Evolutionary conservation across 2,329 filamentous ascomycete genomes (phyloP).

Genomic region (Colletotrichum cereale): DNA sequence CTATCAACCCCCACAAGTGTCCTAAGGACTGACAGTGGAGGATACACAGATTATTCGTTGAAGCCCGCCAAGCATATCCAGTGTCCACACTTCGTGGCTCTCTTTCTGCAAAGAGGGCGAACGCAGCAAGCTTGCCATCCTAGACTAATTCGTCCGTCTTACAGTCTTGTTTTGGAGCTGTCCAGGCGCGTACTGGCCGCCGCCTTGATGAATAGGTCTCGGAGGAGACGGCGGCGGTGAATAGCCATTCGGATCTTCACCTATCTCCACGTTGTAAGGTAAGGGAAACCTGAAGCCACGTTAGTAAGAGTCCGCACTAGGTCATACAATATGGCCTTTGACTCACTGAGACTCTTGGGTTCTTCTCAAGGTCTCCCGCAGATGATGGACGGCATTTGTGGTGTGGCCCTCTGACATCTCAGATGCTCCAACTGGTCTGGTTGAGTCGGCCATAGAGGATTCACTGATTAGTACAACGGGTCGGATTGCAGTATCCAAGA

Average conservation of each 20-base stretch:
- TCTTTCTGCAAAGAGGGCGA: neutral
- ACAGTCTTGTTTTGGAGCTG: constrained; percentile 10
- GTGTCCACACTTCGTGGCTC: neutral
- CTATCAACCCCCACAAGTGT: neutral
- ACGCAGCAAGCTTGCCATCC: too few relatives aligned
- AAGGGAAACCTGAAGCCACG: neutral
- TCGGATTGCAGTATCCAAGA: neutral
- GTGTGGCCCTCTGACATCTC: neutral
- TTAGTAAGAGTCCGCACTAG: neutral
- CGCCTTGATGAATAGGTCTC: constrained; percentile 38
- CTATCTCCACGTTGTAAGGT: neutral
- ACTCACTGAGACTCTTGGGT: constrained; percentile 11
- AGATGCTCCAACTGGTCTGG: neutral
- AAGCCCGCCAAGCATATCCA: neutral
- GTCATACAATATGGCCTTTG: neutral
- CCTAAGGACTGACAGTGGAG: neutral
- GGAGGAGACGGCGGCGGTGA: constrained; percentile 32
- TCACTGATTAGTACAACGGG: neutral
- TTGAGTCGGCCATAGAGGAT: neutral
- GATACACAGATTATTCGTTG: neutral
- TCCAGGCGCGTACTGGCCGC: constrained; percentile 27
- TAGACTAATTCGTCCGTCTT: neutral
- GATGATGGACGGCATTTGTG: neutral
- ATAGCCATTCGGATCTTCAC: neutral
- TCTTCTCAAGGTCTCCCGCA: neutral